Evolutionary conservation across 2,329 filamentous ascomycete genomes (phyloP), one percentile per base, ranked within the genome.

Genomic region (Metarhizium brunneum): DNA sequence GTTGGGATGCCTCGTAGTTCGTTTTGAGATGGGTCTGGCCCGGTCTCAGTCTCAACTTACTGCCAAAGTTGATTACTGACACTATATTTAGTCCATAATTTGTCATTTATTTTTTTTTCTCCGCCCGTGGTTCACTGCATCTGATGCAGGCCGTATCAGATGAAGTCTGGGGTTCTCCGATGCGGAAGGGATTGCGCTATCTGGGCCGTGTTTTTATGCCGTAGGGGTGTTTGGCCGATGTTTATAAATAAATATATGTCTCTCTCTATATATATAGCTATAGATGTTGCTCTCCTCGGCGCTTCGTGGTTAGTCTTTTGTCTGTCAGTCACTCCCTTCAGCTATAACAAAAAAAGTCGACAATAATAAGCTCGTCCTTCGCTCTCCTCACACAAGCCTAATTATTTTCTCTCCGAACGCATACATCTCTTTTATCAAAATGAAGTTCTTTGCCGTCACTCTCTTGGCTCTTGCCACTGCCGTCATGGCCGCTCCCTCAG

Each of bases 391-490:
- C 3, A 25, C 2, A 25, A 25, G 20, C 20, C 20, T 25, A 25
- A 25, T 25, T 3, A 2, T 25, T 3, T 25, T 25, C 20, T 25
- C 20, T 18, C 49, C 54, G 2, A 6, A 20, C 30, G 35, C 4
- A 45, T 5, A 18, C 43, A 25, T 25, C 14, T 6, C 42, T 42
- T 18, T 13, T 20, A 47, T 25, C 74, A 81, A 73, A 57, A 82
- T 82, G 79, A 76, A 80, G 73, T 76, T 76, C 74, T 73, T 75
- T 57, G 58, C 75, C 59, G 59, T 76, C 62, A 70, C 73, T 63
- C 56, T 81, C 59, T 67, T 78, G 62, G 69, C 77, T 59, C 66
- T 82, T 59, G 69, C 72, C 66, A 69, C 75, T 55, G 69, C 74
- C 63, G 76, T 71, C 62, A 66, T 76, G 62, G 78, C 76, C 56